Evolutionary conservation across 2,329 filamentous ascomycete genomes (phyloP).

Genomic region (Raffaelea deltoideospora): DNA sequence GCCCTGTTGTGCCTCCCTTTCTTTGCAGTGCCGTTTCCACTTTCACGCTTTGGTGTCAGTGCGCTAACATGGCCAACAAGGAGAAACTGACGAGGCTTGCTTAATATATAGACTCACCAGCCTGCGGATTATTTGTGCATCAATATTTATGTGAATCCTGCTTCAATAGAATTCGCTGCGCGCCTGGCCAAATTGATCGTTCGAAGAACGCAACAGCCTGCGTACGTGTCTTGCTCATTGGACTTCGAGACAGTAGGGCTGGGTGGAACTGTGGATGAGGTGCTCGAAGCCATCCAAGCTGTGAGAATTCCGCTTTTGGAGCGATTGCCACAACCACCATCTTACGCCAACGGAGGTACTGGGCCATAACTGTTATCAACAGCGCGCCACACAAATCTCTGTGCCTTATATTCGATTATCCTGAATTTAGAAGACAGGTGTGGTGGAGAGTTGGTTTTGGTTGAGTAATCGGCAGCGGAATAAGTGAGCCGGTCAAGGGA

Average conservation of each 20-base stretch:
- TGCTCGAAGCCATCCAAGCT: conserved; percentile 73
- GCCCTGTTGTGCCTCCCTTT: conserved; percentile 2
- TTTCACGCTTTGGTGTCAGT: no score
- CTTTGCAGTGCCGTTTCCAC: background rate
- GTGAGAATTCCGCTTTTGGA: conserved; percentile 56
- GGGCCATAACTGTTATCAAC: background rate
- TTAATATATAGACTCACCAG: no score
- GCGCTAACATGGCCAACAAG: no score
- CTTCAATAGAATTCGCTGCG: conserved; percentile 73
- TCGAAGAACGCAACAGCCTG: conserved; percentile 54
- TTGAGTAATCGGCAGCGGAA: no score
- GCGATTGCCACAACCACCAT: conserved; percentile 24
- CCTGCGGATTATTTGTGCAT: no score
- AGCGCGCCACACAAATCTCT: no score
- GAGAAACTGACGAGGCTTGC: no score
- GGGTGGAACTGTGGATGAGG: conserved; percentile 28
- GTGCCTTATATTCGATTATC: no score
- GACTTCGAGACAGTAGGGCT: conserved; percentile 34
- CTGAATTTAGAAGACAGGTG: no score
- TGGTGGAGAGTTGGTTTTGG: no score
- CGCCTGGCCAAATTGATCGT: conserved; percentile 72
- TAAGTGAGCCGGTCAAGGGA: no score
- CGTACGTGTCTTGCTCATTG: conserved; percentile 85
- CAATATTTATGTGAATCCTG: conserved; percentile 58
- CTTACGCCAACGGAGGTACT: no score